Evolutionary conservation across 2,329 filamentous ascomycete genomes (phyloP).

Genomic region (Lachnellula cervina): DNA sequence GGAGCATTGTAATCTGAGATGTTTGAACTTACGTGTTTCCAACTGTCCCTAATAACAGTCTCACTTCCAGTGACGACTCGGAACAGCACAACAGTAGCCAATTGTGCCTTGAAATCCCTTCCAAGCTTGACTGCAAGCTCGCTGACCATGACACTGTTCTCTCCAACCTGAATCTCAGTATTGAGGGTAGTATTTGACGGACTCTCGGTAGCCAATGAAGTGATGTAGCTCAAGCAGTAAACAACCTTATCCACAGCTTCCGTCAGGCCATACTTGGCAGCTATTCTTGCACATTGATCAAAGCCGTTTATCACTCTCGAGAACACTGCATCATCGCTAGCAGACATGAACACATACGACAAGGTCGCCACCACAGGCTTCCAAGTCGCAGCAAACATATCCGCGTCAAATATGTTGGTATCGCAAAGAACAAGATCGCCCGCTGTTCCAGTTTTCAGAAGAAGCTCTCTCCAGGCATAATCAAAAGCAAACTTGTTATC

Average conservation of each 20-base stretch:
- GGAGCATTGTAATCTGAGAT: neutral
- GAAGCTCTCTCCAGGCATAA: slow-evolving; percentile 92
- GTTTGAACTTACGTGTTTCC: slow-evolving; percentile 62
- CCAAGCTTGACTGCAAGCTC: slow-evolving; percentile 95
- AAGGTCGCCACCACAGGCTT: slow-evolving; percentile 89
- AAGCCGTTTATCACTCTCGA: slow-evolving; percentile 91
- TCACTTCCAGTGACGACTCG: slow-evolving; percentile 85
- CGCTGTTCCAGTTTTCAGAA: slow-evolving; percentile 76
- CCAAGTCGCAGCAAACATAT: slow-evolving; percentile 98
- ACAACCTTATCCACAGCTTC: slow-evolving; percentile 92
- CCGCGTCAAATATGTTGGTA: slow-evolving; percentile 92
- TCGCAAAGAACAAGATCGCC: slow-evolving; percentile 73
- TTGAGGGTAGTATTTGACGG: slow-evolving; percentile 83
- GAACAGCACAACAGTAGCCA: slow-evolving; percentile 94
- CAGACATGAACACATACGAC: slow-evolving; percentile 98
- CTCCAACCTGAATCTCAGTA: slow-evolving; percentile 88
- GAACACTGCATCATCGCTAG: slow-evolving; percentile 93
- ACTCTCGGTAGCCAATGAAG: slow-evolving; percentile 71
- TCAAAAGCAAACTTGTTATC: slow-evolving; percentile 96
- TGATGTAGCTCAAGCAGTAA: slow-evolving; percentile 84
- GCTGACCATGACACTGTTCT: slow-evolving; percentile 96
- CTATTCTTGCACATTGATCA: slow-evolving; percentile 91
- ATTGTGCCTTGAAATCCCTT: slow-evolving; percentile 85
- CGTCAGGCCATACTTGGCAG: slow-evolving; percentile 73
- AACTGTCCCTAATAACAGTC: slow-evolving; percentile 66